Percentiles rank a stretch among this genome's conserved stretches.
Conservation (phyloP, 2,329 filamentous ascomycete genomes). For the Cladophialophora exuberans region DNA sequence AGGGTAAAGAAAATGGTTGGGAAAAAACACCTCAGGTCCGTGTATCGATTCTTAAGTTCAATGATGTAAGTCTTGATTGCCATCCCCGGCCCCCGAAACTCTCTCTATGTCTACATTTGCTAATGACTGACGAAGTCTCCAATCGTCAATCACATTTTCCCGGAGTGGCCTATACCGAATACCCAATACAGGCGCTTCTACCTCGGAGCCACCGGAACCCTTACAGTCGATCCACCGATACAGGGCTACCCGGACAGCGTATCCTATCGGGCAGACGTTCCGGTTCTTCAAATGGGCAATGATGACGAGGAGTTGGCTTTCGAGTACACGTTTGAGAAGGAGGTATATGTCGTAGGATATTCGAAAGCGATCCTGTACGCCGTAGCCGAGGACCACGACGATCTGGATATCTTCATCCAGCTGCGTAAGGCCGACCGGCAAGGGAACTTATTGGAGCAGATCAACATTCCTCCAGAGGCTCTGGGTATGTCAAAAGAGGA, state of each 20-base stretch:
- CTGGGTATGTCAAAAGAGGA: not conserved
- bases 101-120: not conserved
- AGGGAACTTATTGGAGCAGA: not conserved
- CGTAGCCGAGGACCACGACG: not conserved
- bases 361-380: not conserved
- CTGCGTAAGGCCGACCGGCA: conserved; percentile 8
- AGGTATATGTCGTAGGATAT: not conserved
- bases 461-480: conserved; percentile 5
- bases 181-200: not conserved
- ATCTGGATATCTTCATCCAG: conserved; percentile 13
- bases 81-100: not conserved
- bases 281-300: not conserved
- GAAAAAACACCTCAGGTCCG: conserved; percentile 50
- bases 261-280: not conserved
- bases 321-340: not conserved
- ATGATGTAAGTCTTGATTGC: not conserved
- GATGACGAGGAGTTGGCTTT: not conserved
- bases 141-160: not conserved
- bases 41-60: not conserved
- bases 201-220: not conserved
- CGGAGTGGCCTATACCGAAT: not conserved
- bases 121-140: not conserved
- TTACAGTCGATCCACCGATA: not conserved
- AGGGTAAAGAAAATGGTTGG: conserved; percentile 49
- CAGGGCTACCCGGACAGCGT: not conserved